These are phyloP conservation scores for Apiospora kogelbergensis DNA, from an alignment of 2,329 filamentous ascomycete species.

Conservation along the genomic window DNA sequence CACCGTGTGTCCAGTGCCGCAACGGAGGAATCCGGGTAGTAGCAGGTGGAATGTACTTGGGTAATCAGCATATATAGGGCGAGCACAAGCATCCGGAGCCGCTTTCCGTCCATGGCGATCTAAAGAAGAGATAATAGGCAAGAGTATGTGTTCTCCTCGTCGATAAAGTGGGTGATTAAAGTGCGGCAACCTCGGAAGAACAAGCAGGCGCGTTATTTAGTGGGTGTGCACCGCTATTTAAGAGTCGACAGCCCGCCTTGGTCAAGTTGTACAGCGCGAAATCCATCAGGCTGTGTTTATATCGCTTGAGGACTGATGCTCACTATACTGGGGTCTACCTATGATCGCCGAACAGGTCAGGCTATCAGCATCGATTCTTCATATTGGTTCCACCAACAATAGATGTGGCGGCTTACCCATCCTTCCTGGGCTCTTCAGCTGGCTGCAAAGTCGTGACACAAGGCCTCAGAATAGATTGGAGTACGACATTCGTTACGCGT, in stretches of 20 bases:
- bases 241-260: not conserved
- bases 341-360: too few species aligned
- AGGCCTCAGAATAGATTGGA: not conserved
- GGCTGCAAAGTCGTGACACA: not conserved
- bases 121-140: not conserved
- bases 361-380: not conserved
- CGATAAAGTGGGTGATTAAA: not conserved
- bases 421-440: not conserved
- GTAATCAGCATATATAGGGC: not conserved
- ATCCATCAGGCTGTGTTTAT: too few species aligned
- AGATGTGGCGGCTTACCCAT: not conserved
- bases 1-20: not conserved
- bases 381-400: not conserved
- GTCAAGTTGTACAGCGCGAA: not conserved
- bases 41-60: not conserved
- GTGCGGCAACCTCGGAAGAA: not conserved
- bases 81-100: not conserved
- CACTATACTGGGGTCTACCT: too few species aligned
- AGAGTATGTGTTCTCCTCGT: not conserved
- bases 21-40: not conserved
- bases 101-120: not conserved
- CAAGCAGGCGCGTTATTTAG: not conserved
- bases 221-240: not conserved
- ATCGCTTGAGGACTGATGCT: too few species aligned
- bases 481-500: too few species aligned